phyloP scores from a whole-genome alignment of 345 rosid genomes.

The Eucalyptus cloeziana region DNA sequence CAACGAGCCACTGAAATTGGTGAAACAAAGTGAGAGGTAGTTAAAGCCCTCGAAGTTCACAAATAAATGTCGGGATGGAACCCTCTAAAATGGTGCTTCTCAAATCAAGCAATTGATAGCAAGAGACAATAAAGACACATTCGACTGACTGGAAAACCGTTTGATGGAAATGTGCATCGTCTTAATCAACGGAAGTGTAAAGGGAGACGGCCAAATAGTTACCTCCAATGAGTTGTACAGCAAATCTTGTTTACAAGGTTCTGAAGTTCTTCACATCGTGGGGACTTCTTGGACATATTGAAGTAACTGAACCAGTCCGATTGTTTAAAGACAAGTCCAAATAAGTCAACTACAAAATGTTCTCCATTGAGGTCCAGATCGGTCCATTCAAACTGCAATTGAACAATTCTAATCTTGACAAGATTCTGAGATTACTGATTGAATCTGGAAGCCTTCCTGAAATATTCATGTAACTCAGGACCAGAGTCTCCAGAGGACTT shows the following conservation, averaged over 20 bases:
- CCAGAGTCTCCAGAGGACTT: constrained; percentile 2
- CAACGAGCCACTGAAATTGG: constrained; percentile 24
- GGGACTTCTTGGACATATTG: background rate
- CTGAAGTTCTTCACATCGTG: constrained; percentile 3
- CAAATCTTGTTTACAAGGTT: constrained; percentile 12
- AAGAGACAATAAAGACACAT: background rate
- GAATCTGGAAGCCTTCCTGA: constrained; percentile 18
- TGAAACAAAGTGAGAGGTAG: constrained; percentile 12
- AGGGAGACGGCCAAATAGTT: constrained; percentile 1
- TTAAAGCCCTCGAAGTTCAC: background rate
- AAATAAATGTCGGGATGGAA: background rate
- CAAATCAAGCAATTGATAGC: constrained; percentile 9
- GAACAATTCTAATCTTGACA: constrained; percentile 1
- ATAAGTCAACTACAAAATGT: constrained; percentile 3
- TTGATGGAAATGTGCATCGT: background rate
- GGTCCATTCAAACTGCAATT: constrained; percentile 2
- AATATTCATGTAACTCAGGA: constrained; percentile 5
- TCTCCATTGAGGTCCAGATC: constrained; percentile 6
- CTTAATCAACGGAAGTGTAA: background rate
- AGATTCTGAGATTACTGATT: background rate
- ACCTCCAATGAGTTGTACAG: constrained; percentile 12
- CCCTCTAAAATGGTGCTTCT: constrained; percentile 20
- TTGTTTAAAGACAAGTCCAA: constrained; percentile 15
- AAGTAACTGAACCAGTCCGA: constrained; percentile 14
- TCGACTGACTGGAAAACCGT: constrained; percentile 3